A percentile compares a stretch with the other conserved stretches of the same genome.
Conservation (phyloP, 352 stramenopile genomes). For the Blastocystis sp. region DNA sequence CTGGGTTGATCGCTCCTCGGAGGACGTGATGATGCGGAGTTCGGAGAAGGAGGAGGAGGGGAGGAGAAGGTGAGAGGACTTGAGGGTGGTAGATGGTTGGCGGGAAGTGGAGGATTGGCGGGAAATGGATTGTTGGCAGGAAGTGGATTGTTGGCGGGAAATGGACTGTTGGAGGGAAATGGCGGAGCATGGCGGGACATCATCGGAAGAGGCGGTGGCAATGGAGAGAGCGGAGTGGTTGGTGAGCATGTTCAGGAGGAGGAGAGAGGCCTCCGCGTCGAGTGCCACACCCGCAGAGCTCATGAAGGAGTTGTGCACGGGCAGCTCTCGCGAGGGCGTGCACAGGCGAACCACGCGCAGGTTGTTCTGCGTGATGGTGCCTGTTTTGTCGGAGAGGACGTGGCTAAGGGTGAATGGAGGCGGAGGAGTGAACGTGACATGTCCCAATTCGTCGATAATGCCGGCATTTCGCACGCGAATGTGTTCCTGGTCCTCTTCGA, state of each 20-base stretch:
- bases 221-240: constrained; percentile 63
- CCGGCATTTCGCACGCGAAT: constrained; percentile 57
- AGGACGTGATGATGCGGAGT: neutral
- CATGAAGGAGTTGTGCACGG: neutral
- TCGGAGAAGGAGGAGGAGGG: constrained; percentile 34
- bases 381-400: constrained; percentile 68
- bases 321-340: neutral
- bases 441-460: constrained; percentile 57
- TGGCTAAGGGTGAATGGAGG: constrained; percentile 28
- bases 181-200: neutral
- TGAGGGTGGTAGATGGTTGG: neutral
- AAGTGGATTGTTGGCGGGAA: too few species aligned
- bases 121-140: neutral
- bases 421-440: constrained; percentile 29
- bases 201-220: neutral
- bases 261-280: neutral
- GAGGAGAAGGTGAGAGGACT: neutral
- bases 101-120: neutral
- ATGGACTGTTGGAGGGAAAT: constrained; percentile 10
- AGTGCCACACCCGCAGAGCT: neutral
- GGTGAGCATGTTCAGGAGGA: constrained; percentile 57
- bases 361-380: constrained; percentile 69
- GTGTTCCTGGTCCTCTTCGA: constrained; percentile 27
- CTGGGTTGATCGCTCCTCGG: neutral
- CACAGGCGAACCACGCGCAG: constrained; percentile 15